A percentile compares a stretch with the other conserved stretches of the same genome.
phyloP scores from a whole-genome alignment of 148 eudicot genomes.

The Cornus suecica region DNA sequence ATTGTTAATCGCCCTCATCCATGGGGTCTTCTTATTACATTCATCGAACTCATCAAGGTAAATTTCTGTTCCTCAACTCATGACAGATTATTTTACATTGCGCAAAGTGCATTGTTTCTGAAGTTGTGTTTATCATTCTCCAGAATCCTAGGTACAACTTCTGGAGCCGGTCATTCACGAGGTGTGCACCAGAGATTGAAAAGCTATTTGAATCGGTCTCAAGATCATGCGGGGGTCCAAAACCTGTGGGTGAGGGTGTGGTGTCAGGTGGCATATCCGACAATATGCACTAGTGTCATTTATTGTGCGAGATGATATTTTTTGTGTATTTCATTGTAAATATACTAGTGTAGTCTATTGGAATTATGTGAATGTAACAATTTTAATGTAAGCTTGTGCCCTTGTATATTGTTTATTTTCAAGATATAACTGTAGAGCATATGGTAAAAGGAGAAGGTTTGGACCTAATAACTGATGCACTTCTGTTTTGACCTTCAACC shows the following conservation, averaged over 20 bases:
- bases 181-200: constrained; percentile 95
- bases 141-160: constrained; percentile 91
- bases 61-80: neutral
- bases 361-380: neutral
- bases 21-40: constrained; percentile 93
- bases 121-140: neutral
- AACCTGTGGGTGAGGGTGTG: constrained; percentile 69
- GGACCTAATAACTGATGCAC: too few species aligned
- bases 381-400: neutral
- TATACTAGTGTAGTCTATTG: neutral
- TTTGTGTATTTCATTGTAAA: neutral
- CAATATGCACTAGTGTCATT: constrained; percentile 32
- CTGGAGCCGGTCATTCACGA: constrained; percentile 81
- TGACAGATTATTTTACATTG: neutral
- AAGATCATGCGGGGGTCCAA: constrained; percentile 88
- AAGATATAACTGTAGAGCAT: too few species aligned
- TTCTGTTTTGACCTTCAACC: too few species aligned
- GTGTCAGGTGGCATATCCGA: constrained; percentile 73
- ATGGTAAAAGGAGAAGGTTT: too few species aligned
- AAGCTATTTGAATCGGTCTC: constrained; percentile 89
- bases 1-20: constrained; percentile 94
- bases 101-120: neutral
- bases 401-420: neutral
- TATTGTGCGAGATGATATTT: neutral
- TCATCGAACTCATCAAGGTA: constrained; percentile 96